A percentile compares a stretch with the other conserved stretches of the same genome.
Evolutionary conservation across 129 eudicot species (phyloP).

Genomic region (Chrysanthemum lavandulifolium): DNA sequence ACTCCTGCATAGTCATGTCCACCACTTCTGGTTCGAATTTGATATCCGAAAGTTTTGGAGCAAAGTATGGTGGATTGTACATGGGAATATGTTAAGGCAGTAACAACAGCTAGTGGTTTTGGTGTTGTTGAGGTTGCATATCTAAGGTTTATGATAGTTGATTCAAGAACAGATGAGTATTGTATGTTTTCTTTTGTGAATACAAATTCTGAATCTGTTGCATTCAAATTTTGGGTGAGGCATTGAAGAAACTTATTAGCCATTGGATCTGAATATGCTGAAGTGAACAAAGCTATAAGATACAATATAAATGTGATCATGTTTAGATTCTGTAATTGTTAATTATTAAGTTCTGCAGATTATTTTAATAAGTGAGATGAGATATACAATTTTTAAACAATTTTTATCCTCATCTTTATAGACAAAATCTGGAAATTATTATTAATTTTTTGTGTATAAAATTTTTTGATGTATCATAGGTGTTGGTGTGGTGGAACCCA

Average conservation of each 20-base stretch:
- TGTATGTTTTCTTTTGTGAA: conserved; percentile 14
- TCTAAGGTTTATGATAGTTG: conserved; percentile 22
- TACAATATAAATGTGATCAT: no score
- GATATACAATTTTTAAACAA: no score
- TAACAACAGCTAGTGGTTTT: conserved; percentile 16
- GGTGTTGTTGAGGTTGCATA: conserved; percentile 20
- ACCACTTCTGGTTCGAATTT: conserved; percentile 24
- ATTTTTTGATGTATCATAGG: no score
- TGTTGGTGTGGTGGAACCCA: no score
- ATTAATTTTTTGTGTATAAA: no score
- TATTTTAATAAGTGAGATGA: no score
- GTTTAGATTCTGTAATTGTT: no score
- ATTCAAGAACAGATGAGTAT: conserved; percentile 17
- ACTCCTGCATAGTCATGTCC: conserved; percentile 25
- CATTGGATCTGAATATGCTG: background rate
- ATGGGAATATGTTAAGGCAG: conserved; percentile 25
- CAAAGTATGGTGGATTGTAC: conserved; percentile 14
- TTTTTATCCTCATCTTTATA: no score
- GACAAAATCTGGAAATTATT: no score
- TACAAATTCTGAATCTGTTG: conserved; percentile 9
- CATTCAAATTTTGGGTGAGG: conserved; percentile 9
- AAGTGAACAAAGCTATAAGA: background rate
- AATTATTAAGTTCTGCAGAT: no score
- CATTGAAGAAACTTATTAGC: conserved; percentile 16
- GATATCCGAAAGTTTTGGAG: background rate